Percentiles rank a stretch among this genome's conserved stretches.
These are phyloP conservation scores for Knoxia roxburghii DNA, from an alignment of 257 asterid genomes.

Conservation along the genomic window DNA sequence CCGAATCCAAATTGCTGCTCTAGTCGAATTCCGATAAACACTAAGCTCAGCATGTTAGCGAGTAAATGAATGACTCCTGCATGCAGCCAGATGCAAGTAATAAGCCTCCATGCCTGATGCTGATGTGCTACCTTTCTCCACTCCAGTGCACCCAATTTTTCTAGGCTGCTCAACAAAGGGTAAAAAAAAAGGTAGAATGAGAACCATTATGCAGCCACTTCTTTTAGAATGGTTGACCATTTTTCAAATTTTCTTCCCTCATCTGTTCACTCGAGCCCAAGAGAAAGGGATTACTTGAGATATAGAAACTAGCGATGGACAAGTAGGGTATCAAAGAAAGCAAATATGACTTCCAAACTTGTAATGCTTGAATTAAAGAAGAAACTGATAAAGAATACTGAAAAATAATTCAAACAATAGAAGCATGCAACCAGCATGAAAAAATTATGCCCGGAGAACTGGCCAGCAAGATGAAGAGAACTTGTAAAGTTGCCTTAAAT, in stretches of 20 bases:
- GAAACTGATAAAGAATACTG: neutral
- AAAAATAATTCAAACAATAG: neutral
- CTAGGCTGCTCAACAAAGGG: slow-evolving; percentile 52
- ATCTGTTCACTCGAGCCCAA: neutral
- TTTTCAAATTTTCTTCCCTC: neutral
- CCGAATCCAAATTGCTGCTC: slow-evolving; percentile 95
- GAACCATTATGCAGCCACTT: neutral
- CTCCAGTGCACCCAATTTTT: slow-evolving; percentile 69
- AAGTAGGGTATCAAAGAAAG: neutral
- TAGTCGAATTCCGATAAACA: slow-evolving; percentile 75
- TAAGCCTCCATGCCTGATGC: slow-evolving; percentile 81
- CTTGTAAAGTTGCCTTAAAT: neutral
- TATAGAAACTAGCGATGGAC: too few relatives aligned
- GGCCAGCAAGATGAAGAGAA: neutral
- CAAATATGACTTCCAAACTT: neutral
- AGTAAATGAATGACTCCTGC: slow-evolving; percentile 87
- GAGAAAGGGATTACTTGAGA: neutral
- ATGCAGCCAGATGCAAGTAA: slow-evolving; percentile 84
- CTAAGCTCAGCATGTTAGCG: slow-evolving; percentile 81
- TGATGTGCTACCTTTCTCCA: slow-evolving; percentile 65
- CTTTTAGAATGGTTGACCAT: neutral
- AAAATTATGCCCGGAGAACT: neutral
- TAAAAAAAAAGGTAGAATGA: slow-evolving; percentile 1
- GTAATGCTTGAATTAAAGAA: neutral
- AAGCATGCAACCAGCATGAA: neutral